Conservation (phyloP, 2,329 filamentous ascomycete genomes). For the Colletotrichum tofieldiae region DNA sequence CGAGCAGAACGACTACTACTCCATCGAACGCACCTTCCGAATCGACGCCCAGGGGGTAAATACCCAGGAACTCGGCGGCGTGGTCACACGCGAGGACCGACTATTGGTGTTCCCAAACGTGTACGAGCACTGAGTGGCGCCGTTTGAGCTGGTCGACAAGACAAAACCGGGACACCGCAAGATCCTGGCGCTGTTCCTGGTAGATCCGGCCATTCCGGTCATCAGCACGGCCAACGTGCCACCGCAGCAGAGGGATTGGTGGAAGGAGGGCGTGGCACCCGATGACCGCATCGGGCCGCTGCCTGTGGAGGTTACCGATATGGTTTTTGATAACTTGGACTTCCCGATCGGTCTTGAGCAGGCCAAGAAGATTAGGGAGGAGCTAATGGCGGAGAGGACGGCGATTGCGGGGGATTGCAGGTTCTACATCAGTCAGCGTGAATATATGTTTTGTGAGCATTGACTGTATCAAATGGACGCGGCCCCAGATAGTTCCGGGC, state of each 20-base stretch:
- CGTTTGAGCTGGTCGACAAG: conserved; percentile 67
- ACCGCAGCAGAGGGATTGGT: conserved; percentile 60
- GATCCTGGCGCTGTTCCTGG: conserved; percentile 73
- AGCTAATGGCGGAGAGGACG: conserved; percentile 50
- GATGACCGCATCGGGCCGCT: conserved; percentile 7
- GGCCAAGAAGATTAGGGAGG: conserved; percentile 46
- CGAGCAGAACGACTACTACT: conserved; percentile 53
- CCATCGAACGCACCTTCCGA: conserved; percentile 55
- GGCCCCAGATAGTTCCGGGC: neutral
- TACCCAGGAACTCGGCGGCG: conserved; percentile 62
- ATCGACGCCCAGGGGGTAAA: conserved; percentile 45
- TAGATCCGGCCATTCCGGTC: conserved; percentile 68
- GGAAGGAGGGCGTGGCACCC: conserved; percentile 45
- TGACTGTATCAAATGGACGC: conserved; percentile 14
- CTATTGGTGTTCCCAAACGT: conserved; percentile 71
- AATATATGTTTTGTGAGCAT: conserved; percentile 49
- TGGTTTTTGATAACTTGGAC: conserved; percentile 46
- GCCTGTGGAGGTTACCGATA: conserved; percentile 45
- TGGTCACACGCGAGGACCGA: conserved; percentile 63
- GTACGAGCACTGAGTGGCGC: conserved; percentile 66
- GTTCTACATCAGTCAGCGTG: neutral
- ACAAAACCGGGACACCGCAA: conserved; percentile 70
- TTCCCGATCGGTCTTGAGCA: conserved; percentile 45
- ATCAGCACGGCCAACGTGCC: conserved; percentile 62
- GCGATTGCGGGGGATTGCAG: neutral